Evolutionary conservation across 78 protist genomes (phyloP), one percentile per base, ranked within the genome.

Genomic region (Cavenderia fasciculata): DNA sequence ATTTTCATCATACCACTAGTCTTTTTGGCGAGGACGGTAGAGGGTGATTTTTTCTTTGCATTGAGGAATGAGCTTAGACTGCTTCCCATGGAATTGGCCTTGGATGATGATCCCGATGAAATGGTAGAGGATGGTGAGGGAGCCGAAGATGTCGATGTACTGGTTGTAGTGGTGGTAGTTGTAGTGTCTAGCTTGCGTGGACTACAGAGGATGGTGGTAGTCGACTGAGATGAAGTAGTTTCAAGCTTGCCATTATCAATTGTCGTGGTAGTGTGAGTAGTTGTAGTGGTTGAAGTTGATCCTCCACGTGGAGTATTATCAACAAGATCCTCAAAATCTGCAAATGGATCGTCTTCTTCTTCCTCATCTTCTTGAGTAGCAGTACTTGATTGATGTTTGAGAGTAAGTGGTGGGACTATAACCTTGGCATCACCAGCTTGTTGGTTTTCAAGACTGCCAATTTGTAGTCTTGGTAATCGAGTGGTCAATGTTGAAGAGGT

Each of bases 171-270:
- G 18, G 23, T 12, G 7, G 77, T 23, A 12, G 84, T 5, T 12
- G 21, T 23, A 21, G 29, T 6, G 21, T n/a, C n/a, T n/a, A n/a
- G n/a, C n/a, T 36, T 74, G 21, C 70, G 34, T 44, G 90, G 90
- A 57, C 79, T 69, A n/a, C 73, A 66, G 14, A 82, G 33, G 33
- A 82, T 68, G 8, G 90, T 82, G 25, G 90, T 82, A 2, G 90
- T 82, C 14, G 71, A 56, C 10, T 23, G 49, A 27, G 73, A 36
- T 12, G 74, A 68, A 7, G 90, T 44, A 4, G 77, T 82, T 43
- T 71, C 77, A 3, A 54, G 12, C 72, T 63, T 63, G n/a, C 72
- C 72, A 8, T 63, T 16, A 7, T 56, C 72, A 2, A 7, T 2
- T 27, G 4, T 41, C 16, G 56, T 65, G 27, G 34, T 61, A 18